A percentile compares a stretch with the other conserved stretches of the same genome.
Conservation (phyloP, 2,329 filamentous ascomycete species). For the Alternaria longipes region DNA sequence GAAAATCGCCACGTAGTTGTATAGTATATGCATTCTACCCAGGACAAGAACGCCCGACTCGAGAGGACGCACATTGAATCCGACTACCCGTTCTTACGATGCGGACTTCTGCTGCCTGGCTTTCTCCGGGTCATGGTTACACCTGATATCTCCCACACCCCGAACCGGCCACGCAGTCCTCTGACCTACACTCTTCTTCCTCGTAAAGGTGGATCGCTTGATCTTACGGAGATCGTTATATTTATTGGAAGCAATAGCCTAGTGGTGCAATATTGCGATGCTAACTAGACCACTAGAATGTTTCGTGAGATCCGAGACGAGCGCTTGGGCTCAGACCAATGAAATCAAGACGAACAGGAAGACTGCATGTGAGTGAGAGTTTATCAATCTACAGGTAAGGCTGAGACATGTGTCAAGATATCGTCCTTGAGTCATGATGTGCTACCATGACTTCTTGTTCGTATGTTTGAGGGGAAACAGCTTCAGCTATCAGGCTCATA, state of each 20-base stretch:
- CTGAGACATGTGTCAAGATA: neutral
- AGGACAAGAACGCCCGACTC: too few relatives aligned
- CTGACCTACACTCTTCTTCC: neutral
- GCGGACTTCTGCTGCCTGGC: too few relatives aligned
- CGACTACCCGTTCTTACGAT: too few relatives aligned
- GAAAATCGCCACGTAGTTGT: too few relatives aligned
- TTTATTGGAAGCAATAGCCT: neutral
- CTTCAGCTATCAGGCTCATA: neutral
- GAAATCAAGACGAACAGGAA: neutral
- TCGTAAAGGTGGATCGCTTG: neutral
- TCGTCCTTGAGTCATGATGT: neutral
- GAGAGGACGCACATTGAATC: neutral
- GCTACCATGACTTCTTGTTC: neutral
- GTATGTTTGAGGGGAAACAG: neutral
- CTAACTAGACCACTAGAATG: neutral
- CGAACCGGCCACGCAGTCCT: neutral
- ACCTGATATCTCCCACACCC: neutral
- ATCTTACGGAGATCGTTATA: neutral
- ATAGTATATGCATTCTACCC: too few relatives aligned
- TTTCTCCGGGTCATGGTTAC: too few relatives aligned
- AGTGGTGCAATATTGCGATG: neutral
- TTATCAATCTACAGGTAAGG: neutral
- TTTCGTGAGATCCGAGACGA: slow-evolving; percentile 1
- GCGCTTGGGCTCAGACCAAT: neutral
- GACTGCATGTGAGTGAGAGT: neutral